A percentile compares a stretch with the other conserved stretches of the same genome.
These are phyloP conservation scores for Stentor coeruleus DNA, from an alignment of 73 alveolate species.

Conservation along the genomic window DNA sequence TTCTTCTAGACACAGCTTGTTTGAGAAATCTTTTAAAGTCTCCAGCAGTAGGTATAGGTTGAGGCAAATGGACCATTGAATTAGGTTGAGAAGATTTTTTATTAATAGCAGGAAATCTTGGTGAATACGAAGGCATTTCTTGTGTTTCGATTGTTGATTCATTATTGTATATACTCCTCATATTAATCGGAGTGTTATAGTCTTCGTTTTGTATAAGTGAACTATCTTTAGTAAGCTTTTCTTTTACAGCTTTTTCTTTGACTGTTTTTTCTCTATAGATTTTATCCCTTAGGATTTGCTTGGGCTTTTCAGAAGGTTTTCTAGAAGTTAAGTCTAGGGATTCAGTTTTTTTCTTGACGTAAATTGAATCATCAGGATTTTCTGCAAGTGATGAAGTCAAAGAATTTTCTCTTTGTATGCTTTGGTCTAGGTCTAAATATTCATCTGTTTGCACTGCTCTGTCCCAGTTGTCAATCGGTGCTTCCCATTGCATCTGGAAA, in stretches of 20 bases:
- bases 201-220: neutral
- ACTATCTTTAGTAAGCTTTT: neutral
- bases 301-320: neutral
- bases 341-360: too few species aligned
- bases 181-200: neutral
- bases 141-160: neutral
- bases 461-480: neutral
- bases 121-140: neutral
- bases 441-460: neutral
- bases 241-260: neutral
- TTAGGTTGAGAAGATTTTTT: neutral
- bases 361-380: neutral
- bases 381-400: neutral
- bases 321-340: too few species aligned
- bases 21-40: constrained; percentile 10
- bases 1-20: constrained; percentile 22
- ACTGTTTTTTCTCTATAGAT: too few species aligned
- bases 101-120: neutral
- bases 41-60: neutral
- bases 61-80: neutral
- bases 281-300: neutral
- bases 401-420: too few species aligned
- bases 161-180: constrained; percentile 2
- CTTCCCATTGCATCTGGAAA: neutral
- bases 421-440: neutral